Percentiles rank a stretch among this genome's conserved stretches.
phyloP scores from a whole-genome alignment of 2,329 filamentous ascomycete species.

The Torrubiella hemipterigena region DNA sequence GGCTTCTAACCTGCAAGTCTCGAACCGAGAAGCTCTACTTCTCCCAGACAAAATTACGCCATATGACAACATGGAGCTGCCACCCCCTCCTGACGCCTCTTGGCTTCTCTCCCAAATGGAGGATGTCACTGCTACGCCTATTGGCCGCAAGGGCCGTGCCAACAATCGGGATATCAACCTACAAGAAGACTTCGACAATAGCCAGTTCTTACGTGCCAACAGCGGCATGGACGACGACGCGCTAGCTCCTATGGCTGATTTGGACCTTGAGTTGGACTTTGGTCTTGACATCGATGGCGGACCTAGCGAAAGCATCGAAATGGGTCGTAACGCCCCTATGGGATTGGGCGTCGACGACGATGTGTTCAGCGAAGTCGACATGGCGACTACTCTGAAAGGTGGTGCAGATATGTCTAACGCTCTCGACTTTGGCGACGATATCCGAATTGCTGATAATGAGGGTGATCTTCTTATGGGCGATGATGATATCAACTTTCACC shows the following conservation, averaged over 20 bases:
- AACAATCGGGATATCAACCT: conserved; percentile 56
- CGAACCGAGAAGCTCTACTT: conserved; percentile 75
- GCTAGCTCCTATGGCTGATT: conserved; percentile 48
- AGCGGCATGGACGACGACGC: conserved; percentile 46
- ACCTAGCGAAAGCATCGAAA: conserved; percentile 62
- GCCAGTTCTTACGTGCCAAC: conserved; percentile 66
- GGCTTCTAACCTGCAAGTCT: conserved; percentile 67
- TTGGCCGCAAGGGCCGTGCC: conserved; percentile 44
- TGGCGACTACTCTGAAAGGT: conserved; percentile 45
- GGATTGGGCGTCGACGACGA: conserved; percentile 57
- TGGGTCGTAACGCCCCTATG: conserved; percentile 73
- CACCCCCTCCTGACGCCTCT: conserved; percentile 80
- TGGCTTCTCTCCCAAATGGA: conserved; percentile 70
- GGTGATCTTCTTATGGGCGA: conserved; percentile 50
- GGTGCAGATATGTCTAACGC: conserved; percentile 41
- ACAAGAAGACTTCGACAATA: conserved; percentile 58
- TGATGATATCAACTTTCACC: conserved; percentile 52
- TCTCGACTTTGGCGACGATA: conserved; percentile 39
- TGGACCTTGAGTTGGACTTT: conserved; percentile 64
- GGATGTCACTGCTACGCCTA: conserved; percentile 39
- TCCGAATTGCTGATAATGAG: conserved; percentile 52
- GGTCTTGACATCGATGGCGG: conserved; percentile 62
- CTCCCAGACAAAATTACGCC: conserved; percentile 89
- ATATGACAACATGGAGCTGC: conserved; percentile 63
- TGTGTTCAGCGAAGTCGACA: conserved; percentile 53